These are phyloP conservation scores for Dillenia turbinata DNA, from an alignment of 164 flowering plant species.

Conservation along the genomic window DNA sequence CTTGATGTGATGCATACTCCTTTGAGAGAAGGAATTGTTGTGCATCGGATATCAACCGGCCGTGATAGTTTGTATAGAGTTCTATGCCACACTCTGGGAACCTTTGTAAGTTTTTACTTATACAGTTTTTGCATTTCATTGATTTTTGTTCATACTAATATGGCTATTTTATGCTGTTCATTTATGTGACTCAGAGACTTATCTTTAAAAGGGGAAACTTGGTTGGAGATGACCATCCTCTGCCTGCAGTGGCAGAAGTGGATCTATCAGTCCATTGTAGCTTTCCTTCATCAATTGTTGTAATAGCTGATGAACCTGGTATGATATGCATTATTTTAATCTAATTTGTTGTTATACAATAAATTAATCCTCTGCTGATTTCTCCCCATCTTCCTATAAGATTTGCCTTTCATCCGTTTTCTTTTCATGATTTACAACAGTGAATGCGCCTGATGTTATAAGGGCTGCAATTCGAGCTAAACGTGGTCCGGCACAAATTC, in stretches of 20 bases:
- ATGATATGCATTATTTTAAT: conserved; percentile 1
- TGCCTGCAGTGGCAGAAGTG: conserved; percentile 62
- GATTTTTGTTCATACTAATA: background rate
- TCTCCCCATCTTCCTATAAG: background rate
- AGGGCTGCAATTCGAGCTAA: conserved; percentile 54
- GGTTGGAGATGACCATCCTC: conserved; percentile 71
- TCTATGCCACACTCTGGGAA: conserved; percentile 51
- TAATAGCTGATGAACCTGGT: conserved; percentile 88
- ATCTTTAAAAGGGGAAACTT: conserved; percentile 82
- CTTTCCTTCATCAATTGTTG: conserved; percentile 61
- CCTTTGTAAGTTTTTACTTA: conserved; percentile 42
- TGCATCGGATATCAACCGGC: conserved; percentile 25
- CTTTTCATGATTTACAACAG: conserved; percentile 27
- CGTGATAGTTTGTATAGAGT: conserved; percentile 40
- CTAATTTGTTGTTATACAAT: background rate
- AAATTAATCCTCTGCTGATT: background rate
- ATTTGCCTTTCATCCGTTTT: background rate
- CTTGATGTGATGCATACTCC: conserved; percentile 28
- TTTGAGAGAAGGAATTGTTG: conserved; percentile 32
- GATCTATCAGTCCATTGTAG: conserved; percentile 50
- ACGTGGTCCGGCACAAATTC: conserved; percentile 47
- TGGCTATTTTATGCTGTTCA: background rate
- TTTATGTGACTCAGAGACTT: conserved; percentile 41
- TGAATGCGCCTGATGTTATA: conserved; percentile 48
- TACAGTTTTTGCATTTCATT: background rate